Conservation (phyloP, 495 filamentous ascomycete species). For the Parachaetomium inaequale region DNA sequence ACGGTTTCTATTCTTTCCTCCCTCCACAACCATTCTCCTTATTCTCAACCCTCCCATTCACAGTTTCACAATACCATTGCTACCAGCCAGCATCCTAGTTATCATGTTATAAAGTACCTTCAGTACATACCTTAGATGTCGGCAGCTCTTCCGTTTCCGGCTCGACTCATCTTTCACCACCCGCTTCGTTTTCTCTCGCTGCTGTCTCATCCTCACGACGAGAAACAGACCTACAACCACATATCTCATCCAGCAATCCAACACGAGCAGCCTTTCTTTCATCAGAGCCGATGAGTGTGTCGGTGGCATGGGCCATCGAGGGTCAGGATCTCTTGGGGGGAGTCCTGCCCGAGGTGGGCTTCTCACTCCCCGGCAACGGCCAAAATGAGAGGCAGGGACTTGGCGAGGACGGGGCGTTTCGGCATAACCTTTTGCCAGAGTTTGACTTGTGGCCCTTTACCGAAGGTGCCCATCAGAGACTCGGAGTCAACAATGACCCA, state of each 20-base stretch:
- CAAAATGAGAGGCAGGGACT: neutral
- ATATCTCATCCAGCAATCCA: neutral
- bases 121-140: neutral
- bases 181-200: neutral
- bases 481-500: too few species aligned
- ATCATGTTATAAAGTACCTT: neutral
- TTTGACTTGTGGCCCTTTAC: neutral
- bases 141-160: neutral
- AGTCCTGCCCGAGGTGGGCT: neutral
- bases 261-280: neutral
- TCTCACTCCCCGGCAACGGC: neutral
- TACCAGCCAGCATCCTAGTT: neutral
- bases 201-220: neutral
- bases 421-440: neutral
- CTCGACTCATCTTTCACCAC: neutral
- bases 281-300: neutral
- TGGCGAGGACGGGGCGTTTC: neutral
- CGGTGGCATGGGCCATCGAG: neutral
- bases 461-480: too few species aligned
- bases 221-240: neutral
- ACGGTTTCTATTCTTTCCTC: neutral
- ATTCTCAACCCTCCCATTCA: neutral
- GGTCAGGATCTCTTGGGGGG: neutral
- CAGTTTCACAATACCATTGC: neutral
- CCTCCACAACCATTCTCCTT: neutral